Base-by-base conservation (phyloP, 1,284 basidiomycete genomes). In the Sphaerobolus stellatus region DNA sequence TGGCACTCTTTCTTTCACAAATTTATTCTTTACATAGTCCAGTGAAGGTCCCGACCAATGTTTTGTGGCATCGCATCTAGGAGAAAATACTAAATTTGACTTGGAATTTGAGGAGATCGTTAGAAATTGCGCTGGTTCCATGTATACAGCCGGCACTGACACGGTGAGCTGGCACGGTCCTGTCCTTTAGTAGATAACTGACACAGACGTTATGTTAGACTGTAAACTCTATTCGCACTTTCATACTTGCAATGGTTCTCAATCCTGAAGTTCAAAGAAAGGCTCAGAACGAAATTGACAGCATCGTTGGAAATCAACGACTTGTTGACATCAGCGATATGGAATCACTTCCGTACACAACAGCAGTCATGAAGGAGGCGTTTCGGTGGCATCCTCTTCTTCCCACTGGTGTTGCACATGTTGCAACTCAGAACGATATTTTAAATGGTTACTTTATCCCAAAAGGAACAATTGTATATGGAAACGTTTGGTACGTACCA, bases 371-470 rank as follows among this genome's bases (percentile, higher is more conserved):
- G 50, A 77, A 76, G 57, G 84, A 86, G 61, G 71, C 77, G 2
- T 58, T 80, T n/a, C 68, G 82, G 20, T 85, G 75, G 69, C 72
- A 77, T n/a, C 78, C 81, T 6, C 71, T 76, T 11, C 67, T 66
- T 18, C 78, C 80, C 29, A 31, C 29, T 78, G 78, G 68, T 33
- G 61, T 80, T 8, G 74, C 78, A 14, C 78, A 79, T 54, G 66
- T 66, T 34, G 71, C 73, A 13, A 68, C 61, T 9, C 58, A 70
- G 18, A 75, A 77, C 13, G 79, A 81, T 53, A 63, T 68, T 24
- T 81, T 78, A 57, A 54, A 63, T 30, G 77, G 76, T 3, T 73
- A 66, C 50, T 61, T 59, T 24, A 73, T 81, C 18, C 79, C 77
- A 0, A 71, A 76, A 61, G 73, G 70, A 27, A 47, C 51, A 14